A percentile compares a stretch with the other conserved stretches of the same genome.
These are phyloP conservation scores for Trichothecium roseum DNA, from an alignment of 2,329 filamentous ascomycete genomes.

Conservation along the genomic window DNA sequence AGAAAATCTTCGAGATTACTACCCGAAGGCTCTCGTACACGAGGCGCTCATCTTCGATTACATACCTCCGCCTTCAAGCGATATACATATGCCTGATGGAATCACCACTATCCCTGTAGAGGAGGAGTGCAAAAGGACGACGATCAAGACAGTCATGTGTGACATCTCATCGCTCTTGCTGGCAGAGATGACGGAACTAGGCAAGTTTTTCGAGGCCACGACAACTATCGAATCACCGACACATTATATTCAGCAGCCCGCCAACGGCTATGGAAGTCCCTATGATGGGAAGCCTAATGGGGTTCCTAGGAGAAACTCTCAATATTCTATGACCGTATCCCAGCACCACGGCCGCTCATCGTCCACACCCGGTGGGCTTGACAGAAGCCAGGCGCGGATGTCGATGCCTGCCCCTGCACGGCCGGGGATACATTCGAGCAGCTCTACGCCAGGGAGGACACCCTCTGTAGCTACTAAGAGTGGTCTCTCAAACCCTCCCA, in stretches of 20 bases:
- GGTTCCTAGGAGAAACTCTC: slow-evolving; percentile 42
- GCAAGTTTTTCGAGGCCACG: slow-evolving; percentile 61
- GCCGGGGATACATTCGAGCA: slow-evolving; percentile 29
- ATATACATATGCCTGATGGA: slow-evolving; percentile 52
- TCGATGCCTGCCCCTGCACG: slow-evolving; percentile 61
- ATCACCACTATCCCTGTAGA: slow-evolving; percentile 60
- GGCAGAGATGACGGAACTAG: slow-evolving; percentile 65
- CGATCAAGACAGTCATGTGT: slow-evolving; percentile 72
- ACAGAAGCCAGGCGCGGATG: slow-evolving; percentile 60
- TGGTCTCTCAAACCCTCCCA: slow-evolving; percentile 35
- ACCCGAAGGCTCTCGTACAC: slow-evolving; percentile 67
- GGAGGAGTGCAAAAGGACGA: slow-evolving; percentile 62
- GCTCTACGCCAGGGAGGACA: slow-evolving; percentile 36
- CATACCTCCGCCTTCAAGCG: slow-evolving; percentile 32
- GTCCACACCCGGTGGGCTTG: slow-evolving; percentile 41
- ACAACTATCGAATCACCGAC: slow-evolving; percentile 71
- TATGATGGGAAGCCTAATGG: slow-evolving; percentile 24
- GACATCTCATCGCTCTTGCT: slow-evolving; percentile 65
- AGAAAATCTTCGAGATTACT: slow-evolving; percentile 59
- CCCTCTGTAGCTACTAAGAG: slow-evolving; percentile 38
- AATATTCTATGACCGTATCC: slow-evolving; percentile 29
- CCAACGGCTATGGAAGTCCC: too few relatives aligned
- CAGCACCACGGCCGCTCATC: slow-evolving; percentile 35
- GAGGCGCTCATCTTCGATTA: slow-evolving; percentile 75
- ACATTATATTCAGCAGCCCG: slow-evolving; percentile 19